Conservation (phyloP, 176 grass and related monocot genomes). For the Musa schizocarpa region DNA sequence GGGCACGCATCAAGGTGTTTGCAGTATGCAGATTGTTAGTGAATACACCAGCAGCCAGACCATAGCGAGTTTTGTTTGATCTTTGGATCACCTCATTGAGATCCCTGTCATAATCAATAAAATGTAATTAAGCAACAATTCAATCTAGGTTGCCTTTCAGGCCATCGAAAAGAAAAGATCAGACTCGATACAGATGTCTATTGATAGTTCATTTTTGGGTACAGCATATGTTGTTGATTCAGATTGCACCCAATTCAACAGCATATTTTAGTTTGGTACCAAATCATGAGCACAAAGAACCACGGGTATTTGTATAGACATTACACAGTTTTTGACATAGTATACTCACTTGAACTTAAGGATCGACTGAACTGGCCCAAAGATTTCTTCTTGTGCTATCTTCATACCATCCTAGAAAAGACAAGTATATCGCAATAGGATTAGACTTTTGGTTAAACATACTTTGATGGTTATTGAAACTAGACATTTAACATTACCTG, state of each 20-base stretch:
- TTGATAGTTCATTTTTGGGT: too few species aligned
- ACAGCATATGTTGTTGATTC: too few species aligned
- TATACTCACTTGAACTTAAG: conserved; percentile 71
- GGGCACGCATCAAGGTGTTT: conserved; percentile 57
- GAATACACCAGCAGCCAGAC: conserved; percentile 84
- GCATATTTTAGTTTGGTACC: too few species aligned
- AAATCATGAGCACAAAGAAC: background rate
- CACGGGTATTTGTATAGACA: background rate
- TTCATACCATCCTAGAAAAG: conserved; percentile 59
- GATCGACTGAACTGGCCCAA: conserved; percentile 90
- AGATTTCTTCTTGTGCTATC: conserved; percentile 85
- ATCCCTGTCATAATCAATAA: conserved; percentile 25
- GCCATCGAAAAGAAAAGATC: background rate
- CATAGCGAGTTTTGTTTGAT: conserved; percentile 44
- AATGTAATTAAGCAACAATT: background rate
- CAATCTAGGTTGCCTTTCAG: background rate
- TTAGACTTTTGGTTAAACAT: background rate
- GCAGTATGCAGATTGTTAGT: conserved; percentile 64
- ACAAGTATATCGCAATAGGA: background rate
- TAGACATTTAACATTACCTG: conserved; percentile 26
- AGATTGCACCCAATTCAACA: background rate
- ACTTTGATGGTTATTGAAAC: background rate
- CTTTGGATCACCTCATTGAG: conserved; percentile 62
- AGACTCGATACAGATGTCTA: too few species aligned
- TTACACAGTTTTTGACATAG: background rate